A percentile compares a stretch with the other conserved stretches of the same genome.
Conservation (phyloP, 331 rosid genomes). For the Quercus lobata region DNA sequence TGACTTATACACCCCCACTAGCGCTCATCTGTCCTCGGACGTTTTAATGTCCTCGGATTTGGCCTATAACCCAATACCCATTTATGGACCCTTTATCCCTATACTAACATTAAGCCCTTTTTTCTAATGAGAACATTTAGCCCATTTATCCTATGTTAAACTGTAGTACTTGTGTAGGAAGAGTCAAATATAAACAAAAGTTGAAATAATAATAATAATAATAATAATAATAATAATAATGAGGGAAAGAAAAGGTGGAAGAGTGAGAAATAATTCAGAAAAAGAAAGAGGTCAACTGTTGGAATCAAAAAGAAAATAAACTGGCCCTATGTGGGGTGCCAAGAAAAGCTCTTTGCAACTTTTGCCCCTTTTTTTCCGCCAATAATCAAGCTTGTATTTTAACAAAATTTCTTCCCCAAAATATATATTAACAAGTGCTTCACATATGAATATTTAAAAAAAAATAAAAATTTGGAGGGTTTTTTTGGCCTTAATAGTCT, state of each 20-base stretch:
- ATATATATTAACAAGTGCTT: not conserved
- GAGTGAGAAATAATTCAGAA: not conserved
- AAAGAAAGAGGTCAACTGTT: not conserved
- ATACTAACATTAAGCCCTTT: too few relatives aligned
- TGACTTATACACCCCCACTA: too few relatives aligned
- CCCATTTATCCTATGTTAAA: too few relatives aligned
- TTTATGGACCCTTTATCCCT: too few relatives aligned
- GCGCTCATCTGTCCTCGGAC: too few relatives aligned
- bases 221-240: too few relatives aligned
- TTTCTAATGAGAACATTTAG: too few relatives aligned
- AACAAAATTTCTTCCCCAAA: too few relatives aligned
- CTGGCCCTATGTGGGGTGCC: not conserved
- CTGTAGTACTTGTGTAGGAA: not conserved
- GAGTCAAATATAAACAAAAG: not conserved
- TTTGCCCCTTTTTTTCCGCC: not conserved
- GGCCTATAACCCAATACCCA: too few relatives aligned
- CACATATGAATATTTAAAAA: not conserved
- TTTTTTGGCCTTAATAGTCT: not conserved
- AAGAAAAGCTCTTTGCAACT: not conserved
- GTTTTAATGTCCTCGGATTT: too few relatives aligned
- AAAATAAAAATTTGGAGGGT: not conserved
- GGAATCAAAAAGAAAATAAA: not conserved
- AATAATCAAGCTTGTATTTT: not conserved
- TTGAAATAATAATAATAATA: not conserved
- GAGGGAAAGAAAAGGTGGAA: not conserved